These are phyloP conservation scores for Carex arenaria DNA, from an alignment of 202 grass and related monocot species.

Conservation along the genomic window DNA sequence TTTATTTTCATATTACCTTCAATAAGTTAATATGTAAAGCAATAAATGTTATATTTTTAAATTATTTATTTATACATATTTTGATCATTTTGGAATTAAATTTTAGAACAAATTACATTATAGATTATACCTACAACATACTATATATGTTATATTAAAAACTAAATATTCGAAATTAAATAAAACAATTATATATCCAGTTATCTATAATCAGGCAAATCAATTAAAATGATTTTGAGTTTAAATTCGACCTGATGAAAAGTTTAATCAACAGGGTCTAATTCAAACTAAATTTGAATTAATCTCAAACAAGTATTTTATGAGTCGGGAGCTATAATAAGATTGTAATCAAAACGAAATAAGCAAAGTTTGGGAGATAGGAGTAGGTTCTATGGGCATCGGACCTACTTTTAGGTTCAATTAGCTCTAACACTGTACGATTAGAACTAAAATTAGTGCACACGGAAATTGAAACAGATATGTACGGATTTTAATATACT, in stretches of 20 bases:
- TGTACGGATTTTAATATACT: too few species aligned
- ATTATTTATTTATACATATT: neutral
- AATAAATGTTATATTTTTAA: neutral
- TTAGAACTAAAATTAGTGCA: too few species aligned
- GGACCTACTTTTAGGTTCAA: too few species aligned
- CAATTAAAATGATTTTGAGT: neutral
- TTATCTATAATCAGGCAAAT: neutral
- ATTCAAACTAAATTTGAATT: neutral
- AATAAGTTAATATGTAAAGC: neutral
- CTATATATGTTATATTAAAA: too few species aligned
- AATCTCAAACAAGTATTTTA: neutral
- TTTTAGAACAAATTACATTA: neutral
- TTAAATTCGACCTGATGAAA: neutral
- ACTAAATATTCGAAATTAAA: neutral
- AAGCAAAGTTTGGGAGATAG: too few species aligned
- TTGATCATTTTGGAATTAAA: neutral
- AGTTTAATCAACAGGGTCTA: neutral
- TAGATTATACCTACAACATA: too few species aligned
- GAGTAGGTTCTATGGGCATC: too few species aligned
- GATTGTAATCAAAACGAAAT: too few species aligned
- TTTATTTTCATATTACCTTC: neutral
- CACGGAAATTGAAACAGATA: too few species aligned
- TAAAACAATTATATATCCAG: neutral
- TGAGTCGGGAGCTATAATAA: too few species aligned
- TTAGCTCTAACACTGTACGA: too few species aligned